A percentile compares a stretch with the other conserved stretches of the same genome.
These are phyloP conservation scores for Aspergillus sp. DNA, from an alignment of 2,329 filamentous ascomycete species.

Conservation along the genomic window DNA sequence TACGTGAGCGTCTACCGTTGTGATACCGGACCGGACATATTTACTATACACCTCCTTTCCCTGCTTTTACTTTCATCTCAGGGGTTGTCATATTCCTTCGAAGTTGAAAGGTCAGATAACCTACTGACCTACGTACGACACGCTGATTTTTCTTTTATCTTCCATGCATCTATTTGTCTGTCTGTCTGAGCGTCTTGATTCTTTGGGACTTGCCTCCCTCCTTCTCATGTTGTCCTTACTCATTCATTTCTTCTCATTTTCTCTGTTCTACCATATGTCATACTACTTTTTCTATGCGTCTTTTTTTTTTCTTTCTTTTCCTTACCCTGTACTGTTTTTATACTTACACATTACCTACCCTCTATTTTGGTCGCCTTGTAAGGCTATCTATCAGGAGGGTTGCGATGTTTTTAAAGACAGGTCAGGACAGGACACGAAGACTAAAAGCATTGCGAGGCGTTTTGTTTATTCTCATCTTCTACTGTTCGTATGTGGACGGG, in stretches of 20 bases:
- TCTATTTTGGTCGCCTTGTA: background rate
- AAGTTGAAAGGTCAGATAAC: background rate
- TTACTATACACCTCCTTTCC: background rate
- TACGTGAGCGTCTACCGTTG: slow-evolving; percentile 5
- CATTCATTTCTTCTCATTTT: too few species aligned
- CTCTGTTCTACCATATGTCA: too few species aligned
- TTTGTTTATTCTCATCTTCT: slow-evolving; percentile 1
- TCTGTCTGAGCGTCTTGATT: slow-evolving; percentile 4
- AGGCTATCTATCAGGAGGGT: background rate
- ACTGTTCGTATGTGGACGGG: background rate
- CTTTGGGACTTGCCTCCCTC: background rate
- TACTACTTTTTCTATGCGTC: background rate
- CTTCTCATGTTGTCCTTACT: too few species aligned
- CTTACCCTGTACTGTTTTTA: background rate
- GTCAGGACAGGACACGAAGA: background rate
- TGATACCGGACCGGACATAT: background rate
- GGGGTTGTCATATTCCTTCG: background rate
- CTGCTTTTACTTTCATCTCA: background rate
- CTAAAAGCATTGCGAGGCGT: slow-evolving; percentile 13
- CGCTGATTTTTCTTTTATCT: background rate
- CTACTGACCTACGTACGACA: background rate
- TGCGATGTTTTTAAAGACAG: background rate
- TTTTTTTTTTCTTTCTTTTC: background rate
- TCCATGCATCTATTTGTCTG: slow-evolving; percentile 9
- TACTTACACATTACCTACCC: background rate